These are phyloP conservation scores for Voacanga thouarsii DNA, from an alignment of 257 asterid genomes.

Conservation along the genomic window DNA sequence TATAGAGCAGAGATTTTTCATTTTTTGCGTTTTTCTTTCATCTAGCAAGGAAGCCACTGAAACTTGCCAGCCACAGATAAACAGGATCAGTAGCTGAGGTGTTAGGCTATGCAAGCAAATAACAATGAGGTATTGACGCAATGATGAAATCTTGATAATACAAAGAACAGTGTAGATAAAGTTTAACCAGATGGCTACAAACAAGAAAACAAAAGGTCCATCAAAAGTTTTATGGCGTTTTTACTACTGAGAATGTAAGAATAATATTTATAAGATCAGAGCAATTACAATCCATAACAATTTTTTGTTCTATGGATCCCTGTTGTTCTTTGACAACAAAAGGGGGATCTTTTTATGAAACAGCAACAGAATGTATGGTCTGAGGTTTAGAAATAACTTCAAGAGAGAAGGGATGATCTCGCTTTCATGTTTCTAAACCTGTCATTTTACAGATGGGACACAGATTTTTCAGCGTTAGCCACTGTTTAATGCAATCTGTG, in stretches of 20 bases:
- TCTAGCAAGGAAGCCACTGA: no score
- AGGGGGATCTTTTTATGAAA: not conserved
- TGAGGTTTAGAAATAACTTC: conserved; percentile 1
- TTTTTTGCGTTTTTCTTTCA: no score
- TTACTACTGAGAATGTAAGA: not conserved
- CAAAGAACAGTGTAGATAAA: not conserved
- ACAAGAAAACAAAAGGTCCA: not conserved
- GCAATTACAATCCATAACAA: not conserved
- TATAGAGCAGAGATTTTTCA: no score
- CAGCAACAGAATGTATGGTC: conserved; percentile 3
- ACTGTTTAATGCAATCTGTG: conserved; percentile 68
- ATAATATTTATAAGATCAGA: not conserved
- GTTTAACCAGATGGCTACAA: not conserved
- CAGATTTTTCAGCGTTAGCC: conserved; percentile 72
- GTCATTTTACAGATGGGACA: conserved; percentile 88
- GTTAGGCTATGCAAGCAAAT: no score
- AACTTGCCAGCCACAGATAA: no score
- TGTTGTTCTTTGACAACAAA: not conserved
- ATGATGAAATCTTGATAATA: no score
- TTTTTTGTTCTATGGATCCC: not conserved
- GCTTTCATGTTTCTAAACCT: conserved; percentile 44
- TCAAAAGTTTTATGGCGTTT: not conserved
- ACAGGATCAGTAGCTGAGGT: no score
- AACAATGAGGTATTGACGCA: no score
- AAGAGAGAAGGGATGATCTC: not conserved